Conservation (phyloP, 2,329 filamentous ascomycete genomes). For the Aspergillus sp. region DNA sequence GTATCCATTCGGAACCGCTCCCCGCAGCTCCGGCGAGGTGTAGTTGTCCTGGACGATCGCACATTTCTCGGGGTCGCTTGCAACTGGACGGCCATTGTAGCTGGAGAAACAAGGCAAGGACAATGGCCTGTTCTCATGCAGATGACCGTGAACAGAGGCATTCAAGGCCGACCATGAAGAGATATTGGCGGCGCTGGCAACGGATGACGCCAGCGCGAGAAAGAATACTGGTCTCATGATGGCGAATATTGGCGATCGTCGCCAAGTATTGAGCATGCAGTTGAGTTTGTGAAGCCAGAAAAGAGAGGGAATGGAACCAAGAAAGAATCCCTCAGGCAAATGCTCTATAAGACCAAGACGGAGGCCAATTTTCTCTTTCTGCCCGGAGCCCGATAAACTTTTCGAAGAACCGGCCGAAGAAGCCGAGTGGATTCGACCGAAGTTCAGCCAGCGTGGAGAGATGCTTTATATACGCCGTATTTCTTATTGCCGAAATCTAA, state of each 20-base stretch:
- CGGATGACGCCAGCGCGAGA: background rate
- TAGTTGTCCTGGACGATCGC: constrained; percentile 8
- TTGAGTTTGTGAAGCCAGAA: too few relatives aligned
- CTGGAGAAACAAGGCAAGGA: constrained; percentile 9
- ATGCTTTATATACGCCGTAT: too few relatives aligned
- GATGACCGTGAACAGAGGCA: constrained; percentile 5
- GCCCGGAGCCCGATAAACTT: background rate
- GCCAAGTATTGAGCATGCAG: too few relatives aligned
- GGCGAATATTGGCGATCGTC: too few relatives aligned
- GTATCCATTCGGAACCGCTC: constrained; percentile 13
- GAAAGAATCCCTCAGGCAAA: too few relatives aligned
- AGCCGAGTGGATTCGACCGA: background rate
- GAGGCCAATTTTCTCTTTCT: too few relatives aligned
- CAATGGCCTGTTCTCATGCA: constrained; percentile 6
- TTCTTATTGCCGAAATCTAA: too few relatives aligned
- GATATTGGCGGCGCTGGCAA: background rate
- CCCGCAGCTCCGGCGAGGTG: constrained; percentile 9
- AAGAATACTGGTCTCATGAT: background rate
- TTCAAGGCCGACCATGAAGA: constrained; percentile 3
- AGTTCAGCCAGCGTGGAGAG: too few relatives aligned
- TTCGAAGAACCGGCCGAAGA: background rate
- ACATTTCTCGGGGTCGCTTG: constrained; percentile 3
- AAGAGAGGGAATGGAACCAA: too few relatives aligned
- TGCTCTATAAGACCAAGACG: background rate
- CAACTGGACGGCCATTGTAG: constrained; percentile 7